phyloP scores from a whole-genome alignment of 495 filamentous ascomycete species.

The Podospora pseudocomata region DNA sequence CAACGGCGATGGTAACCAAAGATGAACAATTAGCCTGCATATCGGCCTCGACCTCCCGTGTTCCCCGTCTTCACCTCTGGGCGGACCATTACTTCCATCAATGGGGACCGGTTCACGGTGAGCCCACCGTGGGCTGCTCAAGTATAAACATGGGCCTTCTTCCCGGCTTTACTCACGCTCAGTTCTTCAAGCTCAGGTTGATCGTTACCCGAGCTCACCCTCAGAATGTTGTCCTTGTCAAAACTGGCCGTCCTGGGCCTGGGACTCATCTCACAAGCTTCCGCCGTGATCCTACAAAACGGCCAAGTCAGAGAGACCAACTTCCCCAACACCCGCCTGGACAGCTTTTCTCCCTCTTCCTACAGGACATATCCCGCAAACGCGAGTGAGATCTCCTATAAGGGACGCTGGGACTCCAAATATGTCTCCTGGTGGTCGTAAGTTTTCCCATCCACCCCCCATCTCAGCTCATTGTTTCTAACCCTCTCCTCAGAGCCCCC shows the following conservation, averaged over 20 bases:
- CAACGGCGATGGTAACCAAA: not conserved
- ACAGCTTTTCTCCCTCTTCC: slow-evolving; percentile 30
- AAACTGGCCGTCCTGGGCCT: slow-evolving; percentile 31
- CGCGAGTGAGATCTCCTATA: slow-evolving; percentile 61
- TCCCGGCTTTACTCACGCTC: not conserved
- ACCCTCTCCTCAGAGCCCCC: slow-evolving; percentile 42
- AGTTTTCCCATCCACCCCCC: slow-evolving; percentile 23
- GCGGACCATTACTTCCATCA: slow-evolving; percentile 6
- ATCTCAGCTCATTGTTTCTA: not conserved
- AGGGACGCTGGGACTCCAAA: slow-evolving; percentile 66
- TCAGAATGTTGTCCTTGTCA: slow-evolving; percentile 21
- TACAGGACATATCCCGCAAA: slow-evolving; percentile 53
- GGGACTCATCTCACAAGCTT: slow-evolving; percentile 19
- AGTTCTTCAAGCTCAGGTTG: not conserved
- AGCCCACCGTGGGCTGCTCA: not conserved
- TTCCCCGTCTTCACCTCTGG: slow-evolving; percentile 4
- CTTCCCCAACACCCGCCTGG: slow-evolving; percentile 48
- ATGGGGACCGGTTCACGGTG: not conserved
- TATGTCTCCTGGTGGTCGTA: slow-evolving; percentile 64
- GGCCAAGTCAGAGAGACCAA: slow-evolving; percentile 51
- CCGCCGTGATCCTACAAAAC: slow-evolving; percentile 59
- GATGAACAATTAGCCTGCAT: slow-evolving; percentile 5
- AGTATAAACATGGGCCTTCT: not conserved
- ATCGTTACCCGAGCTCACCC: not conserved
- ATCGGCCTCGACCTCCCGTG: slow-evolving; percentile 1